Evolutionary conservation across 2,329 filamentous ascomycete species (phyloP), one percentile per base, ranked within the genome.

Genomic region (Fusarium sp.): DNA sequence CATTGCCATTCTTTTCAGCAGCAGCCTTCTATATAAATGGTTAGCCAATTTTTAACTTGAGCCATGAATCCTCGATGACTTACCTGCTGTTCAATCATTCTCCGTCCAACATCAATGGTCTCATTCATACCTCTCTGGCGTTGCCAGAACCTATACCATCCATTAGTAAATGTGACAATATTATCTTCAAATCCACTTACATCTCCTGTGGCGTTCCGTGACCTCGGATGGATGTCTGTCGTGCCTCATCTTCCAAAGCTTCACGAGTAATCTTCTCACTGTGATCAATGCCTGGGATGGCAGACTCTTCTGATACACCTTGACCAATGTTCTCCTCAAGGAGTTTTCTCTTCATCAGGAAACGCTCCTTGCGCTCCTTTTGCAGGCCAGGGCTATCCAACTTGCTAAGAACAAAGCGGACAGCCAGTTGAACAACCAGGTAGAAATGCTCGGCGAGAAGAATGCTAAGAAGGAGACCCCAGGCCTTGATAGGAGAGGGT

Each of bases 381-480:
- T 97, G 93, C 61, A 95, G 85, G 2, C 94, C 95, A 0, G 93
- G 93, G 49, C 92, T 95, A 76, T 98, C 95, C 57, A 98, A 83
- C 79, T 94, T 96, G 65, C 85, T 86, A 74, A 99, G 88, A 7
- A 91, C 90, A 57, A 90, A 88, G 42, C 91, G 89, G 7, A 98
- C 92, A 1, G 86, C 87, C 67, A 91, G 87, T 75, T 95, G 91
- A 4, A 93, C 87, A 5, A 90, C 84, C n/a, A 99, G 88, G 79
- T 97, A 98, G 18, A 95, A 83, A 78, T 99, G 95, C 79, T 99
- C 96, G 0, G 93, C 91, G 73, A 97, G 88, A 74, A 98, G 88
- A 61, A 99, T 91, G 23, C 91, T 89, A 20, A 97, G 84, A 8
- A 99, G 86, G 5, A 98, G 84, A 1, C 91, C 93, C 92, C 94